Conservation (phyloP, 352 stramenopile species). For the Globisporangium rhizosaccharum region DNA sequence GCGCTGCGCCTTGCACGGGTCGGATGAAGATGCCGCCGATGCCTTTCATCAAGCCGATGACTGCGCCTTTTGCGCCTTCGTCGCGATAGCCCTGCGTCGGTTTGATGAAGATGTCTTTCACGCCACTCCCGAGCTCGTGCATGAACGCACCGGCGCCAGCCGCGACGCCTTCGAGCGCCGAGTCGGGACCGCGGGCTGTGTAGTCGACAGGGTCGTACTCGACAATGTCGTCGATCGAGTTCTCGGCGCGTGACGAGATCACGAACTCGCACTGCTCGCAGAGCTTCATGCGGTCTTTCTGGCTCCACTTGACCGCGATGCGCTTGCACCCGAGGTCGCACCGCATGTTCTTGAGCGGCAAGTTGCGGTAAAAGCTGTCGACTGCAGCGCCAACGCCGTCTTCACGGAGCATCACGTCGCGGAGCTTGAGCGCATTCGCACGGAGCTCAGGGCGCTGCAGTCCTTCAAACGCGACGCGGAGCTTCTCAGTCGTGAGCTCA, state of each 20-base stretch:
- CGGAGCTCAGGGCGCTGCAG: conserved; percentile 50
- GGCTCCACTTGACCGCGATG: conserved; percentile 51
- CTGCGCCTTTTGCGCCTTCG: conserved; percentile 41
- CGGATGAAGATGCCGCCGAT: conserved; percentile 34
- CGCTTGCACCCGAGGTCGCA: conserved; percentile 51
- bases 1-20: conserved; percentile 34
- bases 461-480: conserved; percentile 70
- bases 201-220: conserved; percentile 66
- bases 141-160: conserved; percentile 40
- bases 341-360: conserved; percentile 85
- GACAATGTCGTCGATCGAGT: conserved; percentile 37
- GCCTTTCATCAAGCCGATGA: conserved; percentile 40
- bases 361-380: conserved; percentile 74
- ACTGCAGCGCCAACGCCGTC: conserved; percentile 86
- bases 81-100: conserved; percentile 35
- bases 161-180: conserved; percentile 35
- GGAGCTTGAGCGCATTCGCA: conserved; percentile 45
- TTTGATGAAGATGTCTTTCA: conserved; percentile 49
- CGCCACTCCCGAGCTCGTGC: conserved; percentile 37
- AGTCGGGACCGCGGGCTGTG: conserved; percentile 45
- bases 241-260: conserved; percentile 23
- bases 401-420: conserved; percentile 73
- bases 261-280: conserved; percentile 56
- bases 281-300: conserved; percentile 43
- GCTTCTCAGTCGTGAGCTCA: conserved; percentile 75